Evolutionary conservation across 805 yeast species (phyloP), one percentile per base, ranked within the genome.

Genomic region (Spathaspora girioi): DNA sequence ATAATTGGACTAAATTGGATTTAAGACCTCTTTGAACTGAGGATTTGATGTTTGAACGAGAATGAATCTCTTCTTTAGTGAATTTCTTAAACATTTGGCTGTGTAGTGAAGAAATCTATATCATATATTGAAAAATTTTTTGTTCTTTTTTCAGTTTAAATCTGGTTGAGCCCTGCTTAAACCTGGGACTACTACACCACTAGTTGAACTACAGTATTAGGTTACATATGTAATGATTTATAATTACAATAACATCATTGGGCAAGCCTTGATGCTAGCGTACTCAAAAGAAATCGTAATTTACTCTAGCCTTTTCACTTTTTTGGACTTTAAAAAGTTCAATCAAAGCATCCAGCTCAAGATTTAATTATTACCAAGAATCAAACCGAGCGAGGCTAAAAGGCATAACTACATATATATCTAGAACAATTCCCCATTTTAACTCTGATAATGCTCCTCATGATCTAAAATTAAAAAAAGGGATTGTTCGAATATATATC

Each of bases 1-100:
- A 92, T 67, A 86, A 90, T 3, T 76, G 73, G 1, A 86, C 87
- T 49, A 92, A 77, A 60, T 84, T 88, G 17, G 87, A 58, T 64
- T 89, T 89, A 58, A 93, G 76, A n/a, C 87, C 86, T 67, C 97
- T 81, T 68, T 91, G 97, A n/a, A 87, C 92, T 1, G 97, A 92
- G 0, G 97, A 88, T 69, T 92, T 92, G 68, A 92, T 86, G 64
- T 93, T 93, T 12, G 97, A 84, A 57, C 94, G 85, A 8, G 97
- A 86, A 60, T 90, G 96, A 49, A 91, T 80, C 64, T 92, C 97
- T 42, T 90, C 97, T 57, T 82, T 85, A 29, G 89, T 79, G 72
- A 91, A 90, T 66, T 78, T 80, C 64, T 77, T 79, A 60, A 80
- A 80, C 84, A 80, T 49, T 15, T 18, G 47, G 15, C 20, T 35